Evolutionary conservation across 1,139 yeast genomes (phyloP), one percentile per base, ranked within the genome.

Genomic region (Meyerozyma guilliermondii): DNA sequence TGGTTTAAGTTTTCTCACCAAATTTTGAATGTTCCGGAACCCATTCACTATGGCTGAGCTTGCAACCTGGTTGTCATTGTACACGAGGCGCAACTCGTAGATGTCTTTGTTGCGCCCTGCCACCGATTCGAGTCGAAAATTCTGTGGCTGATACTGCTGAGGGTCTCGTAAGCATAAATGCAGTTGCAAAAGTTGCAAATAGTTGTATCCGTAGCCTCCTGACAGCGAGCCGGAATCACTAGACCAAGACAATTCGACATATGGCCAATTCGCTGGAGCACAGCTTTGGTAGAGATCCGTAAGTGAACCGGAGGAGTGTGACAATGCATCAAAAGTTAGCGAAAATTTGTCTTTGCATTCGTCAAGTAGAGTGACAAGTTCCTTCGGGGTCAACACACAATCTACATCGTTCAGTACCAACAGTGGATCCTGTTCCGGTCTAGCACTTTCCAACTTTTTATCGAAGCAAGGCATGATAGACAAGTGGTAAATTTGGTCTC

Each of bases 391-490:
- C 33, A 92, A 76, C 2, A 92, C 98, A 65, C 96, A 87, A 60
- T 92, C 97, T 7, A 92, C 98, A 53, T 88, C 96, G 8, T 69
- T 65, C 11, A 53, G 57, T 2, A 56, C 59, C 14, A 59, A 67
- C 3, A 48, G 50, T 5, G 47, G 56, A 5, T 56, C 59, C 45
- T 68, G 62, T 51, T 88, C 96, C 0, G 87, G 83, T 46, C 98
- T 71, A 2, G 97, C 91, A 31, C 97, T 94, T 64, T 92, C 99
- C 34, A 92, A 72, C 62, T 92, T 92, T 65, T 92, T 92, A 62
- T 92, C 99, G 59, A 92, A 92, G 55, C 98, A 92, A 1, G 98
- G 98, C 98, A 92, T 91, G 24, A 92, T 71, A 11, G 94, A 77
- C 46, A 92, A 65, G 59, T 91, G 97, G 57, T 87, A 94, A 0